Base-by-base conservation (phyloP, 345 rosid genomes). In the Clausena lansium region DNA sequence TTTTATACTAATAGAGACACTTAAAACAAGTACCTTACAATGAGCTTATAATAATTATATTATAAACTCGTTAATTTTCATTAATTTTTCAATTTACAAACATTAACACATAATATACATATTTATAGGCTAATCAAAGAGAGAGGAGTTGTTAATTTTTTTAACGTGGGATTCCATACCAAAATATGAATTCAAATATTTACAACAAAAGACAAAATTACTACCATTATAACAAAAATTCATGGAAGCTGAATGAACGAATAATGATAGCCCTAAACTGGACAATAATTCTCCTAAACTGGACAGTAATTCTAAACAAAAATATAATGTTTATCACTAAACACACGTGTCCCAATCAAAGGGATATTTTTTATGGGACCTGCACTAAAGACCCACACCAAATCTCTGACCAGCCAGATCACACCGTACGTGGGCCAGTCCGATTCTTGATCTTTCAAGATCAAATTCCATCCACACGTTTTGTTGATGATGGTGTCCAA, bases 391-490 rank as follows among this genome's bases (percentile, higher is more conserved):
- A 60, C 74, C 89, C 60, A 88, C 71, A 17, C 91, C 95, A n/a
- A 91, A 85, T 82, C 87, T 90, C 87, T 88, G 93, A 77, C 91
- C 88, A 13, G 93, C 96, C 76, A 89, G 62, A 79, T 95, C 98
- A 78, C 99, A 95, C 75, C 84, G 88, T 30, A 89, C 87, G 4
- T 82, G 86, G 36, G 96, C 97, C 60, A 92, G 78, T 19, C 99
- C 97, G 55, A 95, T 93, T 82, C 98, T 76, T 24, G 97, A 95
- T 74, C 84, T 89, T 33, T 88, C 70, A 2, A 95, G 86, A 85
- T 95, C 99, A 81, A 91, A 95, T 77, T 95, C 98, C 84, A 95
- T 91, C 99, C 98, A 95, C 81, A 90, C 79, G 65, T 95, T 93
- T 52, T 93, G 98, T 65, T 93, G 99, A 71, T 95, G 99, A 71